These are phyloP conservation scores for Neurospora sp. DNA, from an alignment of 495 filamentous ascomycete species.

Conservation along the genomic window DNA sequence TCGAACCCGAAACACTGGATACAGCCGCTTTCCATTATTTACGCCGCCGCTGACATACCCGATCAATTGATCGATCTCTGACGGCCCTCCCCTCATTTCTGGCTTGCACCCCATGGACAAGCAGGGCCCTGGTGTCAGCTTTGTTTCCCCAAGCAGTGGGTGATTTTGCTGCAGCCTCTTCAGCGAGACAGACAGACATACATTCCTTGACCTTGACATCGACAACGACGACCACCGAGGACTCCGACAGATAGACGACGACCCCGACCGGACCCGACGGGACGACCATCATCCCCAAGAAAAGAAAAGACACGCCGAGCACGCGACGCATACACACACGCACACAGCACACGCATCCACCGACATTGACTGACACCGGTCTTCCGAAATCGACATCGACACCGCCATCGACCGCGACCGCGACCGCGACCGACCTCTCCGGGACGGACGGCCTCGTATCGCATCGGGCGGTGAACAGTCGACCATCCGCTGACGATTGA, in stretches of 20 bases:
- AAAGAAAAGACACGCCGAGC: neutral
- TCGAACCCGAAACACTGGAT: neutral
- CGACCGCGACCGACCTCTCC: neutral
- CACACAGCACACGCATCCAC: neutral
- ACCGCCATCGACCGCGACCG: neutral
- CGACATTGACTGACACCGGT: neutral
- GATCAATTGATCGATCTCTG: neutral
- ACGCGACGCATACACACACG: neutral
- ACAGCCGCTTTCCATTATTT: neutral
- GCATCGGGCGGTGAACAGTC: neutral
- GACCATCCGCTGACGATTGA: neutral
- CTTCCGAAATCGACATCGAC: neutral
- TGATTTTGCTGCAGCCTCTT: constrained; percentile 4
- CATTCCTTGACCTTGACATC: neutral
- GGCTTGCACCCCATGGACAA: constrained; percentile 8
- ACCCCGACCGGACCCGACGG: no score
- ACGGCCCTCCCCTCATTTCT: constrained; percentile 1
- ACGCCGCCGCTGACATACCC: neutral
- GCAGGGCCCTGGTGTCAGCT: constrained; percentile 1
- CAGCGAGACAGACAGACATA: neutral
- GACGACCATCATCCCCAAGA: neutral
- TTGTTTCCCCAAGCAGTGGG: constrained; percentile 4
- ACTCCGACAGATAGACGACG: neutral
- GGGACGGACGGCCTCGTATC: neutral
- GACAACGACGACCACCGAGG: neutral